Evolutionary conservation across 257 asterid genomes (phyloP).

Genomic region (Solanum gandarillasii): DNA sequence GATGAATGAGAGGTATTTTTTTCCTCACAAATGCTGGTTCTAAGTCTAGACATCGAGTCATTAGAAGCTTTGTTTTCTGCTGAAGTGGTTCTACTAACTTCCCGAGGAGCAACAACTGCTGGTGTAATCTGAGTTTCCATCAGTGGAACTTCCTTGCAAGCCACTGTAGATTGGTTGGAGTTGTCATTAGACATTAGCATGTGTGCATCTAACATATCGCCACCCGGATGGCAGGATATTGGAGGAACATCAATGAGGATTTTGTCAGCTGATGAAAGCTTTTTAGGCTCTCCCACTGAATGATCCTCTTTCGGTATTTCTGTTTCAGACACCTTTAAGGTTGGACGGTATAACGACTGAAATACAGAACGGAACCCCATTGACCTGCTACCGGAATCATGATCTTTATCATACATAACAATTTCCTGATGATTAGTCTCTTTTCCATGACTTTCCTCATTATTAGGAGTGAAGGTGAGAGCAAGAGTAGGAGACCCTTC

Average conservation of each 20-base stretch:
- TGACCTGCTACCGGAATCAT: conserved; percentile 12
- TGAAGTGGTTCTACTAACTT: conserved; percentile 3
- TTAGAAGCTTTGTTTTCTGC: conserved; percentile 14
- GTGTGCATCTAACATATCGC: conserved; percentile 13
- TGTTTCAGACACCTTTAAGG: conserved; percentile 8
- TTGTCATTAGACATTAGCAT: conserved; percentile 15
- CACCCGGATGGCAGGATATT: neutral
- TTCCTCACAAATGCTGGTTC: conserved; percentile 2
- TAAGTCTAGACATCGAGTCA: conserved; percentile 4
- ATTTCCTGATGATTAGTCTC: conserved; percentile 12
- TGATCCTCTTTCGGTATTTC: conserved; percentile 9
- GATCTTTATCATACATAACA: conserved; percentile 3
- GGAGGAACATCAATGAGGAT: conserved; percentile 3
- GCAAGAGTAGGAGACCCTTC: conserved; percentile 13
- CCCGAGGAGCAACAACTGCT: conserved; percentile 3
- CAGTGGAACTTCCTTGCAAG: conserved; percentile 5
- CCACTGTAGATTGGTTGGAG: conserved; percentile 2
- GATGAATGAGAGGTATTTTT: conserved; percentile 4
- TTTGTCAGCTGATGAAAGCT: conserved; percentile 7
- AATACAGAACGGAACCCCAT: conserved; percentile 40
- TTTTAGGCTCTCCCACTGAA: conserved; percentile 12
- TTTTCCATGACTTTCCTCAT: conserved; percentile 5
- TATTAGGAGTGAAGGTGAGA: conserved; percentile 14
- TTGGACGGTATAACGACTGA: conserved; percentile 33
- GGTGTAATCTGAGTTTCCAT: conserved; percentile 16